Evolutionary conservation across 2,329 filamentous ascomycete species (phyloP).

Genomic region (Cladosporium sp.): DNA sequence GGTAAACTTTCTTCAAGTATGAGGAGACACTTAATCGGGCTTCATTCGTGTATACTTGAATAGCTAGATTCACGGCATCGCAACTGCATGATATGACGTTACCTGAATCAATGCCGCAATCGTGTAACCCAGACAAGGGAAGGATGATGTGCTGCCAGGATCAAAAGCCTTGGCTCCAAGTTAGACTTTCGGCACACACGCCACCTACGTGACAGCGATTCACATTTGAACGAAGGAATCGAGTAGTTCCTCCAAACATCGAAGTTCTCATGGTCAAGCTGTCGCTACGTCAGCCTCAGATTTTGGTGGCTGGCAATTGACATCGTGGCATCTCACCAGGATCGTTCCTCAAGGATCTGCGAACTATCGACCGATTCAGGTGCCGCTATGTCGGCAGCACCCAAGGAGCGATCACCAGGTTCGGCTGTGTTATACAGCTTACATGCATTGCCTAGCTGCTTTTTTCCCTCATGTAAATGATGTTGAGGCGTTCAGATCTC

Average conservation of each 20-base stretch:
- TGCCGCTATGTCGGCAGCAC: background rate
- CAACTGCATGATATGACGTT: background rate
- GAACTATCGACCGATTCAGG: conserved; percentile 1
- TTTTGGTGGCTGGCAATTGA: background rate
- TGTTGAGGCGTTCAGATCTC: background rate
- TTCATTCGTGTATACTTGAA: background rate
- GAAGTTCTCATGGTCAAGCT: too few species aligned
- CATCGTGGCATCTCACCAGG: background rate
- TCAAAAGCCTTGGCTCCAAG: background rate
- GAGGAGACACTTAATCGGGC: too few species aligned
- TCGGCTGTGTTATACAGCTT: background rate
- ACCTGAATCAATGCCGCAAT: background rate
- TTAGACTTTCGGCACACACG: background rate
- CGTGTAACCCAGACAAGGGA: background rate
- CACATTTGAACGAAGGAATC: too few species aligned
- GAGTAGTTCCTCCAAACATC: background rate
- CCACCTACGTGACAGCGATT: background rate
- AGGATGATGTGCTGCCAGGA: background rate
- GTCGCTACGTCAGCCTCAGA: background rate
- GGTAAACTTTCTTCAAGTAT: too few species aligned
- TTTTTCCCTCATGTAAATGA: background rate
- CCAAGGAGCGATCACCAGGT: background rate
- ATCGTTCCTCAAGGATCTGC: background rate
- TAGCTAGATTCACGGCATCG: background rate
- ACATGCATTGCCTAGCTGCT: background rate